Percentiles rank a stretch among this genome's conserved stretches.
phyloP scores from a whole-genome alignment of 2,329 filamentous ascomycete species.

The Alternaria infectoria region DNA sequence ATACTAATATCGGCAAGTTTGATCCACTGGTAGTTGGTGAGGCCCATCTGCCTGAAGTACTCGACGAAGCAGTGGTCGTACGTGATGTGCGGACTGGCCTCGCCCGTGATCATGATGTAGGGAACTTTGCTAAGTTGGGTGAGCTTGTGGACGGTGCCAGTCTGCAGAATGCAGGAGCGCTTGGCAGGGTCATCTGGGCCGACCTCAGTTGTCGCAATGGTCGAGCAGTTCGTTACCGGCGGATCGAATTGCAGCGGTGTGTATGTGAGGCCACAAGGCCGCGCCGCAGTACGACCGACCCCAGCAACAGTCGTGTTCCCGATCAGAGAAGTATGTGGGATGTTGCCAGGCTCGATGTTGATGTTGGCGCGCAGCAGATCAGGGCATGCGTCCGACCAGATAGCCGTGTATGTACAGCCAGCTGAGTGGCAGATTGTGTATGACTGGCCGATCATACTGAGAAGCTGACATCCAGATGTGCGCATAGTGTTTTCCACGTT shows the following conservation, averaged over 20 bases:
- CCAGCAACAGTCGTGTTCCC: not conserved
- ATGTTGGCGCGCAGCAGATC: constrained; percentile 26
- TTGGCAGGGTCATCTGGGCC: constrained; percentile 15
- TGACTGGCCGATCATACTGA: constrained; percentile 24
- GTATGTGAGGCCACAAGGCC: constrained; percentile 28
- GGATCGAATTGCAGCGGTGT: constrained; percentile 23
- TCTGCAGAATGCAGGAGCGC: constrained; percentile 24
- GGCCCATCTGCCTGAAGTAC: constrained; percentile 50
- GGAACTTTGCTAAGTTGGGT: constrained; percentile 33
- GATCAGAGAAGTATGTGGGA: constrained; percentile 20
- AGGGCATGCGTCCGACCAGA: constrained; percentile 32
- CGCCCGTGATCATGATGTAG: constrained; percentile 39
- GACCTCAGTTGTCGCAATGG: constrained; percentile 20
- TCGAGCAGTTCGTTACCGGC: constrained; percentile 19
- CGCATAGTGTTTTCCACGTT: constrained; percentile 28
- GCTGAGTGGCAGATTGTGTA: constrained; percentile 28
- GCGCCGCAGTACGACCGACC: constrained; percentile 20
- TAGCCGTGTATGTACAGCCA: constrained; percentile 27
- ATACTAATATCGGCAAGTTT: constrained; percentile 54
- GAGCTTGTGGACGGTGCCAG: constrained; percentile 23
- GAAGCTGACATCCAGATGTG: constrained; percentile 20
- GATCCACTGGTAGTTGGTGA: constrained; percentile 52
- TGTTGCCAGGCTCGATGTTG: constrained; percentile 29
- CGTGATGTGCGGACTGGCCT: constrained; percentile 38
- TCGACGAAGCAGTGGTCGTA: constrained; percentile 43